Evolutionary conservation across 2,329 filamentous ascomycete genomes (phyloP).

Genomic region (Aspergillus caelatus): DNA sequence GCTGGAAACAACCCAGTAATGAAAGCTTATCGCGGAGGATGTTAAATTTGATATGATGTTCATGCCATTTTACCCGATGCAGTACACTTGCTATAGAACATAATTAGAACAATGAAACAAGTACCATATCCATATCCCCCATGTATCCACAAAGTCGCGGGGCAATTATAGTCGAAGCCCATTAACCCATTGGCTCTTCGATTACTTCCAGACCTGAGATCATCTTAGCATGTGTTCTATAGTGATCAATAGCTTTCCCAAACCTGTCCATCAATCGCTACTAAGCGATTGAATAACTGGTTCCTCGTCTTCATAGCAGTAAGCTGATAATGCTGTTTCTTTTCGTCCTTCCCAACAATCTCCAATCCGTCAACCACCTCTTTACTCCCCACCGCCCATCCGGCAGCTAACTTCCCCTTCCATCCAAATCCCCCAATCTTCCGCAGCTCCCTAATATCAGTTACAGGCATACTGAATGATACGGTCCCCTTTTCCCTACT

Average conservation of each 20-base stretch:
- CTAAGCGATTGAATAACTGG: constrained; percentile 74
- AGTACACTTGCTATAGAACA: background rate
- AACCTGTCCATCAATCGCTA: constrained; percentile 78
- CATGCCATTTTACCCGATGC: background rate
- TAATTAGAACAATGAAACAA: background rate
- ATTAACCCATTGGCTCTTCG: no score
- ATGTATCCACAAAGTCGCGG: background rate
- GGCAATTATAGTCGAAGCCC: background rate
- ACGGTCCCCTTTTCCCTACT: constrained; percentile 56
- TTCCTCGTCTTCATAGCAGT: constrained; percentile 74
- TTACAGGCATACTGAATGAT: constrained; percentile 70
- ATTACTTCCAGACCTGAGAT: constrained; percentile 29
- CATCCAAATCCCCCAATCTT: constrained; percentile 82
- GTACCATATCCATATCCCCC: background rate
- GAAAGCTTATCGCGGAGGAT: background rate
- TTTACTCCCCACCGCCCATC: constrained; percentile 69
- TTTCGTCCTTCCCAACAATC: constrained; percentile 59
- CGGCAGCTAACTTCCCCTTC: constrained; percentile 81
- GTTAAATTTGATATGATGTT: background rate
- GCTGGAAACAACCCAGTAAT: constrained; percentile 31
- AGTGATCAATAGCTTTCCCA: constrained; percentile 71
- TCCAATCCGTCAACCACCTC: constrained; percentile 77
- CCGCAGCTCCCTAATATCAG: constrained; percentile 73
- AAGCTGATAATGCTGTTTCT: constrained; percentile 58
- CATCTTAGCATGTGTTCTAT: constrained; percentile 20